phyloP scores from a whole-genome alignment of 1,284 basidiomycete species.

The Phlebopus sp. region DNA sequence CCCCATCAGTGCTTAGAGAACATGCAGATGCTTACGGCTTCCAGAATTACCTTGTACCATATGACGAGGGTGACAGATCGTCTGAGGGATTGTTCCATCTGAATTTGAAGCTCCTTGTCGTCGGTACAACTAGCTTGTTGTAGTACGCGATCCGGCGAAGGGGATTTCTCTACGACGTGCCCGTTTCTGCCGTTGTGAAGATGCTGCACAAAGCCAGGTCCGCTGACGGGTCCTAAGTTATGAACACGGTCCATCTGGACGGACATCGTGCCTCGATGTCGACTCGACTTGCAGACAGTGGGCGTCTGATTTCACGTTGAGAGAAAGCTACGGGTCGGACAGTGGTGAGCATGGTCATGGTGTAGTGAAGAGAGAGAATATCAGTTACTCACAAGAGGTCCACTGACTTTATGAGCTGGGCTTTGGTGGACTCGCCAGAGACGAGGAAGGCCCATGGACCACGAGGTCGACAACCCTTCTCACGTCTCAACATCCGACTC shows the following conservation, averaged over 20 bases:
- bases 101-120: constrained; percentile 24
- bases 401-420: constrained; percentile 10
- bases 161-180: constrained; percentile 9
- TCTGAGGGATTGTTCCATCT: constrained; percentile 30
- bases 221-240: constrained; percentile 10
- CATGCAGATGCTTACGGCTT: background rate
- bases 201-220: constrained; percentile 9
- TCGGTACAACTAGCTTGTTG: background rate
- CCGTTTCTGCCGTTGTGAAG: constrained; percentile 2
- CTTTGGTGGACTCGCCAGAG: constrained; percentile 14
- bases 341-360: constrained; percentile 8
- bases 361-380: background rate
- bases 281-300: no score
- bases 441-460: constrained; percentile 19
- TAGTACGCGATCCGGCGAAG: constrained; percentile 13
- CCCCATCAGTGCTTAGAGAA: constrained; percentile 8
- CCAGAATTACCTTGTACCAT: constrained; percentile 56
- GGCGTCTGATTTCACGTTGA: background rate
- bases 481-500: constrained; percentile 9
- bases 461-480: constrained; percentile 22
- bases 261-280: constrained; percentile 17
- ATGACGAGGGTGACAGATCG: constrained; percentile 60
- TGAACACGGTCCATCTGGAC: constrained; percentile 30
- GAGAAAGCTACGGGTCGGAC: background rate
- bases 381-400: constrained; percentile 10